Evolutionary conservation across 495 filamentous ascomycete genomes (phyloP), one percentile per base, ranked within the genome.

Genomic region (Tuber melanosporum): DNA sequence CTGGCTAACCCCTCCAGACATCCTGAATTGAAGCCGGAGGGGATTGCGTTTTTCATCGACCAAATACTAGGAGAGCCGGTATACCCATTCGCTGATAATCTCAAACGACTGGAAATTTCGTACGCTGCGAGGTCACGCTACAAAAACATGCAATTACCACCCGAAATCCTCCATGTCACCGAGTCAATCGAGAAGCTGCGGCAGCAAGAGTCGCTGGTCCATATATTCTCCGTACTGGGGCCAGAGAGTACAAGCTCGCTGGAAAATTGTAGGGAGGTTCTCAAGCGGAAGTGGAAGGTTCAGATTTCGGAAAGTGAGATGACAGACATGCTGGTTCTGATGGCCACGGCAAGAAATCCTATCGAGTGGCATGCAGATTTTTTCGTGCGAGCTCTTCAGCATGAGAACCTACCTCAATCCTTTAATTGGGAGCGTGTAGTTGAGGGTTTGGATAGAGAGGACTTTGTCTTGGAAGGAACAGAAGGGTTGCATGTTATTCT

Each of bases 401-500:
- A 87, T 76, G 88, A 88, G 79, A 89, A 88, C 79, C 84, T 87
- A 49, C 88, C 87, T 14, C 87, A 87, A 76, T 85, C 86, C 62
- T 90, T 97, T 78, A 89, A 91, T 77, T 99, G 96, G 95, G 87
- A 92, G 49, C 87, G 91, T 44, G 91, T 97, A 4, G 87, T 98
- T 70, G 88, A 89, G 71, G 89, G 89, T 73, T 94, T 98, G 80
- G 96, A 99, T 84, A 92, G 93, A 45, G 89, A 92, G 45, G 88
- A 90, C 57, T 86, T 97, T 39, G 86, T 91, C 75, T 88, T 99
- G 43, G 79, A 83, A 46, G 90, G 92, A 10, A 88, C 91, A 41
- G 86, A 87, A 26, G 95, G 97, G 77, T 96, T 99, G 76, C 85
- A 94, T 47, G 89, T 88, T 44, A 84, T 99, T 19, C 95, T 93